phyloP scores from a whole-genome alignment of 2,329 filamentous ascomycete species.

The Allantophomopsis lycopodina region DNA sequence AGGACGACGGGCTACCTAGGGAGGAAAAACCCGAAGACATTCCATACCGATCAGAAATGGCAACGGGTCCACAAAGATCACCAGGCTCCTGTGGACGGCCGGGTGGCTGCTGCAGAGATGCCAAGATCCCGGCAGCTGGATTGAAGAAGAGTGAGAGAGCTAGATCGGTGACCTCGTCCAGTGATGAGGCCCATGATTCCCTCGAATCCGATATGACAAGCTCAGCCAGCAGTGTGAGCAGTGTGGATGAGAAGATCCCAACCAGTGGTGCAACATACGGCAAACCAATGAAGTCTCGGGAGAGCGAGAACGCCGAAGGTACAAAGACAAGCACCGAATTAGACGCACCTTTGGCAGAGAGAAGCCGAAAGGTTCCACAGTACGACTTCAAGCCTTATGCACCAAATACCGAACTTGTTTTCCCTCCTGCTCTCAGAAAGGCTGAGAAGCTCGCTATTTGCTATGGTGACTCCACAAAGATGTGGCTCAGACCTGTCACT shows the following conservation, averaged over 20 bases:
- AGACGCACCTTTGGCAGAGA: conserved; percentile 5
- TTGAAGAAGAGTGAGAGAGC: neutral
- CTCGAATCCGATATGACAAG: neutral
- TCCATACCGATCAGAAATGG: conserved; percentile 10
- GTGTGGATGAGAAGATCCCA: conserved; percentile 11
- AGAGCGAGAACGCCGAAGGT: conserved; percentile 4
- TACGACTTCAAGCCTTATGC: conserved; percentile 69
- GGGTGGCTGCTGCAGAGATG: conserved; percentile 56
- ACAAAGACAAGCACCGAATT: conserved; percentile 6
- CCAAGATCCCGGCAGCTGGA: neutral
- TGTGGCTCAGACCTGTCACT: conserved; percentile 79
- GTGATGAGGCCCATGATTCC: neutral
- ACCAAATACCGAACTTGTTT: conserved; percentile 84
- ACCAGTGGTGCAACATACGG: conserved; percentile 7
- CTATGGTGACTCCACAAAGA: conserved; percentile 86
- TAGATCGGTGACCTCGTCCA: neutral
- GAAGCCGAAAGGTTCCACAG: conserved; percentile 5
- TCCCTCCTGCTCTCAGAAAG: conserved; percentile 70
- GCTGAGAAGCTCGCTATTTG: conserved; percentile 68
- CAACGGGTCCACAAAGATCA: conserved; percentile 1
- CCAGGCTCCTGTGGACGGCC: conserved; percentile 12
- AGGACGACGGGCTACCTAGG: conserved; percentile 28
- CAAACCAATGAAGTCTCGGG: conserved; percentile 10
- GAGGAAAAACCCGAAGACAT: conserved; percentile 4
- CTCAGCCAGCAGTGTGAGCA: conserved; percentile 16